Conservation (phyloP, 106 monocot species). For the Dendrobium officinale region DNA sequence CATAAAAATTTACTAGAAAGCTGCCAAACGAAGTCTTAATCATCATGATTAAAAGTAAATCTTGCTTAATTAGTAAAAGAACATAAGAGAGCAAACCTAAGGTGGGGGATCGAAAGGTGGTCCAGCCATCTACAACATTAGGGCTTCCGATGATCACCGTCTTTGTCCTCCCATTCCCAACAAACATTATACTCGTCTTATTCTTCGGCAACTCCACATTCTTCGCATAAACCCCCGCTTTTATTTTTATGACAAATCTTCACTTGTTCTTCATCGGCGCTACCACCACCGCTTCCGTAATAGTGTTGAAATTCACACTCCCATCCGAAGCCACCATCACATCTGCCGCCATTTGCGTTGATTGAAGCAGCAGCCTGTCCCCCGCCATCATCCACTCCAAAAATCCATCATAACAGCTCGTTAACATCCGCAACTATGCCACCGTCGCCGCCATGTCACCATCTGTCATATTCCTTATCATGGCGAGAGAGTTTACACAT, state of each 20-base stretch:
- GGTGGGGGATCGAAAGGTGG: conserved; percentile 42
- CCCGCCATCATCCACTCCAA: conserved; percentile 5
- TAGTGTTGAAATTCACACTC: conserved; percentile 16
- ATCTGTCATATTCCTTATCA: conserved; percentile 8
- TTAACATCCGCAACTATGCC: not conserved
- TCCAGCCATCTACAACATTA: conserved; percentile 37
- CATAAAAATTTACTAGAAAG: too few relatives aligned
- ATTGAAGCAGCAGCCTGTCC: not conserved
- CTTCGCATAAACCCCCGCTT: conserved; percentile 11
- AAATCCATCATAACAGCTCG: not conserved
- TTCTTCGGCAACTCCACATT: conserved; percentile 24
- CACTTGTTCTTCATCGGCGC: conserved; percentile 11
- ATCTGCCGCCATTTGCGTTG: not conserved
- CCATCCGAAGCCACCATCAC: conserved; percentile 19
- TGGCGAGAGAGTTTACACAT: conserved; percentile 10
- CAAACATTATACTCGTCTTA: conserved; percentile 15
- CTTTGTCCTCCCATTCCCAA: conserved; percentile 14
- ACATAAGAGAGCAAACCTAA: conserved; percentile 16
- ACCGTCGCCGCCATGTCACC: not conserved
- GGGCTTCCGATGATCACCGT: conserved; percentile 20
- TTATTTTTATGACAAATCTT: conserved; percentile 15
- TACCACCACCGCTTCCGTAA: conserved; percentile 18
- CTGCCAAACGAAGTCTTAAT: too few relatives aligned
- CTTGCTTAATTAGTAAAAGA: not conserved
- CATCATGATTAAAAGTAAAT: too few relatives aligned